Percentiles rank a stretch among this genome's conserved stretches.
phyloP scores from a whole-genome alignment of 2,329 filamentous ascomycete genomes.

The Thelonectria discophora region DNA sequence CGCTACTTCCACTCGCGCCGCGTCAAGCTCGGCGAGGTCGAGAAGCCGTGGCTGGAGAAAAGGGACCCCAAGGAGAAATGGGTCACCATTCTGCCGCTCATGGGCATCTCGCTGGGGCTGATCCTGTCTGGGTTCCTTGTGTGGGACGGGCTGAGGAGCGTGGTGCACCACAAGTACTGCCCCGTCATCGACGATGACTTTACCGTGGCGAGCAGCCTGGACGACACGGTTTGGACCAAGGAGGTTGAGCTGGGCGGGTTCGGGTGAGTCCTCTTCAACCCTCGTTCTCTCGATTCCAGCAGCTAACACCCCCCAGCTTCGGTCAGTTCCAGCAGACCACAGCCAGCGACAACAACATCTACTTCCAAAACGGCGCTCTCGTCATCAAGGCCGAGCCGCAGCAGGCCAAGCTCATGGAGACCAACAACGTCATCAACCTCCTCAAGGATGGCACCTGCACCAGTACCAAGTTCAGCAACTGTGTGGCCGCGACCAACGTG shows the following conservation, averaged over 20 bases:
- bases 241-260: conserved; percentile 80
- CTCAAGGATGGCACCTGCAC: conserved; percentile 73
- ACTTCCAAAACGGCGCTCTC: conserved; percentile 72
- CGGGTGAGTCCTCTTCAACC: conserved; percentile 63
- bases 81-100: conserved; percentile 80
- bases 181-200: conserved; percentile 74
- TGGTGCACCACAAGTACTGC: conserved; percentile 80
- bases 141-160: conserved; percentile 76
- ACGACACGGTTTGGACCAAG: conserved; percentile 73
- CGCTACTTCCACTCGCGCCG: conserved; percentile 79
- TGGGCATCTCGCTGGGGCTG: conserved; percentile 76
- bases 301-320: conserved; percentile 62
- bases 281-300: too few relatives aligned
- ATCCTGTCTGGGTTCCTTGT: conserved; percentile 74
- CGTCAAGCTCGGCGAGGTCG: conserved; percentile 75
- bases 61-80: conserved; percentile 84
- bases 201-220: conserved; percentile 61
- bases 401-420: conserved; percentile 70
- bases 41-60: conserved; percentile 80
- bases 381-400: conserved; percentile 82
- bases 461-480: conserved; percentile 63
- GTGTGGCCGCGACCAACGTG: conserved; percentile 76
- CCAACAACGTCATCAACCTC: conserved; percentile 74
- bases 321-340: conserved; percentile 85
- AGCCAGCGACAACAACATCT: conserved; percentile 75